These are phyloP conservation scores for Apodospora peruviana DNA, from an alignment of 495 filamentous ascomycete species.

Conservation along the genomic window DNA sequence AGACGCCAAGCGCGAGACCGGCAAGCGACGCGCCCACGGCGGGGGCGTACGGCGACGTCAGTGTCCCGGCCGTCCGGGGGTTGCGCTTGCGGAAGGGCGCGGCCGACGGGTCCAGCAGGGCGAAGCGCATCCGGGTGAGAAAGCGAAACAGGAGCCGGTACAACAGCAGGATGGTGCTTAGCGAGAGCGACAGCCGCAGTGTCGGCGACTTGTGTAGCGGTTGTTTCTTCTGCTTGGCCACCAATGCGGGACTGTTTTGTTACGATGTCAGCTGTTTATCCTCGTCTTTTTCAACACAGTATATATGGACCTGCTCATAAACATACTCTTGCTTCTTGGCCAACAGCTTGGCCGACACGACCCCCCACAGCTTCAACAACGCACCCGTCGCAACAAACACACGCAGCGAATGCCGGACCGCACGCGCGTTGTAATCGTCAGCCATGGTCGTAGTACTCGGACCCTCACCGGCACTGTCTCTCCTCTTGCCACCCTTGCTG, in stretches of 20 bases:
- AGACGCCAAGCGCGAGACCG: conserved; percentile 73
- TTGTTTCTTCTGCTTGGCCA: conserved; percentile 31
- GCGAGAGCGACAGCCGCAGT: conserved; percentile 70
- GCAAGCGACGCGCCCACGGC: conserved; percentile 83
- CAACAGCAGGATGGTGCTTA: conserved; percentile 78
- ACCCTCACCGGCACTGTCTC: not conserved
- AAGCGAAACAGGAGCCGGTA: conserved; percentile 90
- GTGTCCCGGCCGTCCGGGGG: conserved; percentile 61
- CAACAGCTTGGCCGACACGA: conserved; percentile 44
- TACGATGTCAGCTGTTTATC: no score
- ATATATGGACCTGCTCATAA: no score
- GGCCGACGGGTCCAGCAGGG: conserved; percentile 69
- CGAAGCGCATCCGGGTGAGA: conserved; percentile 70
- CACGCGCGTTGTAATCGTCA: conserved; percentile 73
- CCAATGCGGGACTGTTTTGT: not conserved
- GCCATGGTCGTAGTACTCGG: conserved; percentile 14
- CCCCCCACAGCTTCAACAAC: conserved; percentile 63
- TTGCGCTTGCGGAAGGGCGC: conserved; percentile 75
- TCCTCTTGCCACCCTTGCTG: not conserved
- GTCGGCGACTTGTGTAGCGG: conserved; percentile 63
- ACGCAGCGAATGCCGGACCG: conserved; percentile 69
- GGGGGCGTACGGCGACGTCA: conserved; percentile 79
- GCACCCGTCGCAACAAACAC: conserved; percentile 68
- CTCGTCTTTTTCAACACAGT: no score
- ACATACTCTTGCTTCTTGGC: conserved; percentile 42